Evolutionary conservation across 1,284 basidiomycete genomes (phyloP).

Genomic region (Ustilago bromivora): DNA sequence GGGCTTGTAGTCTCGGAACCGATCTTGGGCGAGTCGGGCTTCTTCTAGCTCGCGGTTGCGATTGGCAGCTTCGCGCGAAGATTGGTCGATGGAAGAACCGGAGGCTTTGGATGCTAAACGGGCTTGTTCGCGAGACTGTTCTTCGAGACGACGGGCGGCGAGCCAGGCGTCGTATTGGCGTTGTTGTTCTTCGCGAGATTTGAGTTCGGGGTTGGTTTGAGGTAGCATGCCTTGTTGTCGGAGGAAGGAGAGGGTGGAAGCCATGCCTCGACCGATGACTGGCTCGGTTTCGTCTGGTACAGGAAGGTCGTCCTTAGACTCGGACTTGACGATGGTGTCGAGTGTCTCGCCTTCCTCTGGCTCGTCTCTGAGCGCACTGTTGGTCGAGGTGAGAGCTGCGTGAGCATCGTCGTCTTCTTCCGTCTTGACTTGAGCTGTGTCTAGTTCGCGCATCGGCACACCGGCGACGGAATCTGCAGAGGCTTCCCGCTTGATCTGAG

Average conservation of each 20-base stretch:
- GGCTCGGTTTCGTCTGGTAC: slow-evolving; percentile 40
- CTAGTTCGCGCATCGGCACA: slow-evolving; percentile 32
- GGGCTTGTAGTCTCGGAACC: slow-evolving; percentile 94
- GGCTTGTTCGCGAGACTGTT: slow-evolving; percentile 84
- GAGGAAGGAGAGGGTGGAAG: slow-evolving; percentile 86
- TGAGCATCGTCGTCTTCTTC: slow-evolving; percentile 72
- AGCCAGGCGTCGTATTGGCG: slow-evolving; percentile 90
- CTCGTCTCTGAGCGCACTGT: slow-evolving; percentile 74
- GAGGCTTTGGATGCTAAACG: slow-evolving; percentile 71
- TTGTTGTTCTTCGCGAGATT: slow-evolving; percentile 85
- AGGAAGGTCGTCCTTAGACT: neutral
- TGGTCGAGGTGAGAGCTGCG: slow-evolving; percentile 56
- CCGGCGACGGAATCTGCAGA: slow-evolving; percentile 68
- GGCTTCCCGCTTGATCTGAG: slow-evolving; percentile 70
- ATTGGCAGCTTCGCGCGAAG: slow-evolving; percentile 93
- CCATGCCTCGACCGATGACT: slow-evolving; percentile 75
- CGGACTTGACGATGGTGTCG: slow-evolving; percentile 5
- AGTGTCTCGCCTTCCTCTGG: slow-evolving; percentile 32
- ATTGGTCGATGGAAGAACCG: slow-evolving; percentile 80
- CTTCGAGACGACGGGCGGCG: slow-evolving; percentile 81
- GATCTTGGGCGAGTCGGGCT: slow-evolving; percentile 82
- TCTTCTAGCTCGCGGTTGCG: slow-evolving; percentile 89
- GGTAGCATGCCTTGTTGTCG: slow-evolving; percentile 91
- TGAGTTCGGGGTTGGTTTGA: slow-evolving; percentile 76
- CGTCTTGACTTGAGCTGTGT: slow-evolving; percentile 67